These are phyloP conservation scores for Paramecium biaurelia DNA, from an alignment of 73 alveolate genomes.

Conservation along the genomic window DNA sequence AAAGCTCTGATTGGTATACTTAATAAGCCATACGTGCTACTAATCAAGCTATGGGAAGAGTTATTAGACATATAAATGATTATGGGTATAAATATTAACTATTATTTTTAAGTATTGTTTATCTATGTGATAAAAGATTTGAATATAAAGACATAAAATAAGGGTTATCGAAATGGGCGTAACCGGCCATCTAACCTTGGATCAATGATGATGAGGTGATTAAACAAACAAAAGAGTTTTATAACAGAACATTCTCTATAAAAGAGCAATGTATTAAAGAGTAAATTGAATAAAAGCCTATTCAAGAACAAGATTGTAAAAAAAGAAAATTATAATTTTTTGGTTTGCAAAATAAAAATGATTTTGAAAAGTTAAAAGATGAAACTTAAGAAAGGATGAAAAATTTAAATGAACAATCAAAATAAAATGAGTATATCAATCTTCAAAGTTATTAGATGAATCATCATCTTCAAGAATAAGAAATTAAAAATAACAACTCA, in stretches of 20 bases:
- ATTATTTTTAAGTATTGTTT: background rate
- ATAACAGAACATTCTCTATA: background rate
- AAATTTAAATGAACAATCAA: background rate
- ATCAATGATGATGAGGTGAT: background rate
- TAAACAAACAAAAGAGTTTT: background rate
- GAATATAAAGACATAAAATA: background rate
- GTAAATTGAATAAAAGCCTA: background rate
- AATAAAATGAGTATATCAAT: background rate
- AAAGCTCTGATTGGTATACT: conserved; percentile 92
- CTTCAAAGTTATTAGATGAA: background rate
- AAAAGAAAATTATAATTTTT: background rate
- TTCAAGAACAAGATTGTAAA: background rate
- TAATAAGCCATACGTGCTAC: conserved; percentile 90
- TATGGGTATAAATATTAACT: conserved; percentile 71
- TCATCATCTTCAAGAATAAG: background rate
- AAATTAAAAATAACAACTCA: background rate
- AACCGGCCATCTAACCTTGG: background rate
- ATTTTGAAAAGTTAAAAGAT: background rate
- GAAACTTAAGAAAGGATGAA: background rate
- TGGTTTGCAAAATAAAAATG: background rate
- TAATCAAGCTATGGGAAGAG: conserved; percentile 97
- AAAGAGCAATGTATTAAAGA: background rate
- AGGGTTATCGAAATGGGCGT: conserved; percentile 15
- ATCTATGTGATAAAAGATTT: conserved; percentile 36
- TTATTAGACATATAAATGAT: conserved; percentile 92